Base-by-base conservation (phyloP, 1,139 yeast genomes). In the Suhomyces terraborum region DNA sequence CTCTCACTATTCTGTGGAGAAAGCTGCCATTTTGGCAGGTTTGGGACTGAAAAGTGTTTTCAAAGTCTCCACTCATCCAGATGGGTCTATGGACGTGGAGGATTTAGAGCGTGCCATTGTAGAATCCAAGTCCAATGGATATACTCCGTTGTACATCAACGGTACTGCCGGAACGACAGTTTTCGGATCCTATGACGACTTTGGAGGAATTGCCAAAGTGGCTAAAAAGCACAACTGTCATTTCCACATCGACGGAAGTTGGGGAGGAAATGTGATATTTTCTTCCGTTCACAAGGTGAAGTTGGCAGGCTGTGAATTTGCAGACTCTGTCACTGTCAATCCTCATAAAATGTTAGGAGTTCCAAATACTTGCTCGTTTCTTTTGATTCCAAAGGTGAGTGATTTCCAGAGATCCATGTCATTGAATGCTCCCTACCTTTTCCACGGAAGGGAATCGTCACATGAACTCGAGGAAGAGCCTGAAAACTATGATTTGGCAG, bases 341-440 rank as follows among this genome's bases (percentile, higher is more conserved):
- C 96, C 96, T 3, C 96, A 88, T 64, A 88, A 88, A 57, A 83
- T 86, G 88, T 73, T 88, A 34, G 96, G 96, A n/a, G 88, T 85
- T 6, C 95, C 96, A 34, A 81, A 84, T 40, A 87, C 95, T 0
- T 88, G 96, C 60, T 84, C 94, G 17, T 88, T 88, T 59, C 66
- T 88, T 46, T 69, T 88, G 39, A 66, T 86, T 10, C 94, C 94
- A 0, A 81, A 86, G 51, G 84, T 80, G 35, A 59, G 77, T 23
- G 62, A 74, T 8, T 84, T 88, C 65, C 86, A 82, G 53, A 73
- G 75, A 35, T 83, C 95, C 8, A 86, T 86, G 71, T 82, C 94
- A 1, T 67, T 88, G 39, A 68, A 76, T 35, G 96, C 96, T 0
- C 94, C 95, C 2, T 88, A 88, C 55, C 67, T 88, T 35, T 88